A percentile compares a stretch with the other conserved stretches of the same genome.
These are phyloP conservation scores for Kwoniella sp. DNA, from an alignment of 768 basidiomycete species.

Conservation along the genomic window DNA sequence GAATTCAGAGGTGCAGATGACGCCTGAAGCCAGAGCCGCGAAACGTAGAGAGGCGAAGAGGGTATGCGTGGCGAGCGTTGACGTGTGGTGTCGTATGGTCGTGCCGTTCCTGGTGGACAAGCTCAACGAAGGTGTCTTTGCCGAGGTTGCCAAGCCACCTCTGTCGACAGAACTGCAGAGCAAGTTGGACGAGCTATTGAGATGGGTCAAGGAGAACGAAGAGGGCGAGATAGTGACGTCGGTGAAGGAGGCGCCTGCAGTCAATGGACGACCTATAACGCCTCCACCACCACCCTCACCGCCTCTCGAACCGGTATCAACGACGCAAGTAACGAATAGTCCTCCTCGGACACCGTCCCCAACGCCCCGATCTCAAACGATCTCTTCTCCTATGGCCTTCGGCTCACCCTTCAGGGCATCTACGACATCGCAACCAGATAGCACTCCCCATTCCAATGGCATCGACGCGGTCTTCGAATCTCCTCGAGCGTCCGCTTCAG, in stretches of 20 bases:
- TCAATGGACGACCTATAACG: constrained; percentile 8
- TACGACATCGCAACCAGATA: not conserved
- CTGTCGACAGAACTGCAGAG: constrained; percentile 3
- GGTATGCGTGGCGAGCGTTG: constrained; percentile 32
- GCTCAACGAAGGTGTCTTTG: constrained; percentile 20
- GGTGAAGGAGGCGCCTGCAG: not conserved
- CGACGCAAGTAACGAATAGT: not conserved
- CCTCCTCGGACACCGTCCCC: constrained; percentile 14
- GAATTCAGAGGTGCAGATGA: constrained; percentile 41
- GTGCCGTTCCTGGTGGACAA: constrained; percentile 23
- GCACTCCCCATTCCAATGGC: constrained; percentile 1
- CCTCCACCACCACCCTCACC: not conserved
- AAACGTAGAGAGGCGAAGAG: constrained; percentile 31
- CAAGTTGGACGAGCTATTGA: constrained; percentile 19
- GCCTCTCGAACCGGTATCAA: not conserved
- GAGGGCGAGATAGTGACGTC: constrained; percentile 2
- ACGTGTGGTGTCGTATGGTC: constrained; percentile 27
- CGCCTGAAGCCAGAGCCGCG: constrained; percentile 34
- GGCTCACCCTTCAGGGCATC: constrained; percentile 14
- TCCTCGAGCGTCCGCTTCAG: not conserved
- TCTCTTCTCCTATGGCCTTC: constrained; percentile 2
- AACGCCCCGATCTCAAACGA: not conserved
- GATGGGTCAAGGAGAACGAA: constrained; percentile 22
- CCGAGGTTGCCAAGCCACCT: constrained; percentile 4
- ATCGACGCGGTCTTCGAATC: constrained; percentile 26